phyloP scores from a whole-genome alignment of 2,329 filamentous ascomycete genomes.

The Cytospora schulzeri region DNA sequence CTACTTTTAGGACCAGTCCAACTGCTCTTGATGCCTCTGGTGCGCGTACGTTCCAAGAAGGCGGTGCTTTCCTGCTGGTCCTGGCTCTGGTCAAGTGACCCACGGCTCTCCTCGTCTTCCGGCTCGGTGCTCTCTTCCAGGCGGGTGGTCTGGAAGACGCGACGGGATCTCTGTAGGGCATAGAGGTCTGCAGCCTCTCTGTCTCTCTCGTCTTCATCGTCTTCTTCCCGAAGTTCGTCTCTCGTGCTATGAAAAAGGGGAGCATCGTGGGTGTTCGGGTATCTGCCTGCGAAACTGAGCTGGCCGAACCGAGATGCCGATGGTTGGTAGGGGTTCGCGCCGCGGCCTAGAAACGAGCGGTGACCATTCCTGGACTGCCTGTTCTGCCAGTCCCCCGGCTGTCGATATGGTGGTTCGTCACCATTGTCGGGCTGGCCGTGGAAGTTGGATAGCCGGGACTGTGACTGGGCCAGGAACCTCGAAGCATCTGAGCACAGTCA shows the following conservation, averaged over 20 bases:
- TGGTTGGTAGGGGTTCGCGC: constrained; percentile 77
- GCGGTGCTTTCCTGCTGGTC: constrained; percentile 47
- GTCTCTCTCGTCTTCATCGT: constrained; percentile 88
- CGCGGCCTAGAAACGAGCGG: constrained; percentile 45
- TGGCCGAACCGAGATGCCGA: constrained; percentile 72
- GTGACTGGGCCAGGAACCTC: constrained; percentile 92
- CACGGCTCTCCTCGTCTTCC: constrained; percentile 68
- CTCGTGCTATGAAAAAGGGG: constrained; percentile 93
- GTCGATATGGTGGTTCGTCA: constrained; percentile 40
- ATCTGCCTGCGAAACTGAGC: constrained; percentile 74
- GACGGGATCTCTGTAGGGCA: constrained; percentile 84
- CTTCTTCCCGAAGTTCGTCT: constrained; percentile 89
- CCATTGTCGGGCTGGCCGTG: constrained; percentile 56
- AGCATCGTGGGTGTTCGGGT: constrained; percentile 72
- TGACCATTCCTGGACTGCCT: constrained; percentile 33
- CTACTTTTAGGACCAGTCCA: constrained; percentile 60
- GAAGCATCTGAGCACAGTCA: constrained; percentile 75
- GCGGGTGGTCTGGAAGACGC: constrained; percentile 82
- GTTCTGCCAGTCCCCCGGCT: constrained; percentile 41
- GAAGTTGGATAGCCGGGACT: constrained; percentile 80
- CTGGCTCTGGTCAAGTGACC: constrained; percentile 55
- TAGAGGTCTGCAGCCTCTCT: constrained; percentile 93
- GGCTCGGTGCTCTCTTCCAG: constrained; percentile 84
- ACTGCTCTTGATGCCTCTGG: constrained; percentile 63
- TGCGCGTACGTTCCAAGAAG: constrained; percentile 50